Evolutionary conservation across 108 stramenopile genomes (phyloP).

Genomic region (Parietichytrium sp.): DNA sequence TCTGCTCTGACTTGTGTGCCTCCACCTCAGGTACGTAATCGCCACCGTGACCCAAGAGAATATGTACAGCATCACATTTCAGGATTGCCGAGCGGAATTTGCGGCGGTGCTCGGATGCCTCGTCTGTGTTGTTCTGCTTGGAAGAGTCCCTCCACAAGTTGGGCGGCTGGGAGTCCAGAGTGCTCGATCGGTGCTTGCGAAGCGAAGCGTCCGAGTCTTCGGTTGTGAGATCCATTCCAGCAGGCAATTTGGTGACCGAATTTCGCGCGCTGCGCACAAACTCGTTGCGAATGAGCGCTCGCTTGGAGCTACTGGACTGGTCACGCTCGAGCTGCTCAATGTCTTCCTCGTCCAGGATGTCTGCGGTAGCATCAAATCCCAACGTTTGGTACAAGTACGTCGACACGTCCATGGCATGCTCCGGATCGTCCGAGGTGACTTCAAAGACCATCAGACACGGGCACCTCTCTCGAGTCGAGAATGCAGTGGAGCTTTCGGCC

Average conservation of each 20-base stretch:
- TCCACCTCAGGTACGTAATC: no score
- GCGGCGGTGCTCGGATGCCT: no score
- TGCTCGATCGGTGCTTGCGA: no score
- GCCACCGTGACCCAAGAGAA: no score
- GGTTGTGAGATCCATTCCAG: no score
- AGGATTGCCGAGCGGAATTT: no score
- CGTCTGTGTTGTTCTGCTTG: not conserved
- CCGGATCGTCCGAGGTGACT: conserved; percentile 66
- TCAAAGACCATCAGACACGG: conserved; percentile 90
- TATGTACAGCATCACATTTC: no score
- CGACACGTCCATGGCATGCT: conserved; percentile 83
- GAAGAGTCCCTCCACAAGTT: not conserved
- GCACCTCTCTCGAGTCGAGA: conserved; percentile 91
- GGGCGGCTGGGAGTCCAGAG: no score
- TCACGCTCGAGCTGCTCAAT: conserved; percentile 37
- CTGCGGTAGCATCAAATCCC: conserved; percentile 61
- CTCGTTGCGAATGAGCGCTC: not conserved
- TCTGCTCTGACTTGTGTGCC: no score
- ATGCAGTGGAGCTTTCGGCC: conserved; percentile 81
- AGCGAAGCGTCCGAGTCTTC: not conserved
- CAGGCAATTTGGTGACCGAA: conserved; percentile 1
- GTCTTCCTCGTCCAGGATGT: not conserved
- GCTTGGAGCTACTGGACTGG: not conserved
- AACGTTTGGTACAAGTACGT: conserved; percentile 84
- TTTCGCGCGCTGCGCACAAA: conserved; percentile 10